phyloP scores from a whole-genome alignment of 495 filamentous ascomycete species.

The Lepidopterella palustris region DNA sequence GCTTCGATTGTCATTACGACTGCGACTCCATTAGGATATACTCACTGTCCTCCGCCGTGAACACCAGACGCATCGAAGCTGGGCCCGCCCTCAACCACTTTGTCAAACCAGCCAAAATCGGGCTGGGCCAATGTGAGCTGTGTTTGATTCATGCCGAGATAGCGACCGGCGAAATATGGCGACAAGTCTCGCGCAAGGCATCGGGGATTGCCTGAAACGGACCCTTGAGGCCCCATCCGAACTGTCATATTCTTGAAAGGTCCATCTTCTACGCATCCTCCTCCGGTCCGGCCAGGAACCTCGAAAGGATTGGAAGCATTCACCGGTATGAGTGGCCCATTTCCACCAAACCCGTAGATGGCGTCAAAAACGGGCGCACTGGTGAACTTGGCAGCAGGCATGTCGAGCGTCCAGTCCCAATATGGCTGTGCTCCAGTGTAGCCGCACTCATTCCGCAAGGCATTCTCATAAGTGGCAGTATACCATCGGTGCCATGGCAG shows the following conservation, averaged over 20 bases:
- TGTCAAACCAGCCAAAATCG: background rate
- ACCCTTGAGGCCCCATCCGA: background rate
- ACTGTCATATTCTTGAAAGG: slow-evolving; percentile 42
- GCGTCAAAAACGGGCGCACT: background rate
- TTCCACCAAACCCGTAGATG: background rate
- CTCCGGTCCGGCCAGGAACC: slow-evolving; percentile 48
- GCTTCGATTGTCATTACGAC: too few species aligned
- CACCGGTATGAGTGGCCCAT: background rate
- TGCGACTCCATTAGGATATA: background rate
- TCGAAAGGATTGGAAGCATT: background rate
- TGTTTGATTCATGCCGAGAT: background rate
- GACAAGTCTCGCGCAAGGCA: slow-evolving; percentile 2
- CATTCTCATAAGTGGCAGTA: background rate
- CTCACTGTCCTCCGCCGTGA: slow-evolving; percentile 1
- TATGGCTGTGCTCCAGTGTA: slow-evolving; percentile 36
- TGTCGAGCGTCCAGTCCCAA: slow-evolving; percentile 52
- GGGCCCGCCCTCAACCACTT: background rate
- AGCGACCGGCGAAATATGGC: background rate
- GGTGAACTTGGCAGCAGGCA: background rate
- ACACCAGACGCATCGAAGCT: background rate
- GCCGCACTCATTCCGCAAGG: slow-evolving; percentile 32
- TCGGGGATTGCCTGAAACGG: background rate
- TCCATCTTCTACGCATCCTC: slow-evolving; percentile 55
- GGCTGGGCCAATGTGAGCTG: background rate
- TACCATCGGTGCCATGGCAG: slow-evolving; percentile 7